Conservation (phyloP, 2,329 filamentous ascomycete genomes). For the Trichoderma sp. region DNA sequence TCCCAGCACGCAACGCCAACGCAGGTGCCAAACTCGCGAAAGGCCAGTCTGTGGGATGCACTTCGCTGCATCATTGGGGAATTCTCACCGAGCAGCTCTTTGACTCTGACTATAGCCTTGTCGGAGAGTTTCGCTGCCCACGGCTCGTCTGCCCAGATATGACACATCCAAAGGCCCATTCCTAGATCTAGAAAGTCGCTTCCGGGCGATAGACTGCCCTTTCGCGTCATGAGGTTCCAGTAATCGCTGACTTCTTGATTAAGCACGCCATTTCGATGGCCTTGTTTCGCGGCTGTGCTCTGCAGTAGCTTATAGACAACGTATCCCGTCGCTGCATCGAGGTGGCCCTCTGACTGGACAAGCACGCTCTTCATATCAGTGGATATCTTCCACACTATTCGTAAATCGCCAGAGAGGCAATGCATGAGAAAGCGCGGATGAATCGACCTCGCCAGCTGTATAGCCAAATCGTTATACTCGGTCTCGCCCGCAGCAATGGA, state of each 20-base stretch:
- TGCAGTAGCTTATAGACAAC: slow-evolving; percentile 53
- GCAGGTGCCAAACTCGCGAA: slow-evolving; percentile 57
- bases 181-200: slow-evolving; percentile 58
- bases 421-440: slow-evolving; percentile 53
- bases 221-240: slow-evolving; percentile 46
- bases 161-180: slow-evolving; percentile 60
- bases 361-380: slow-evolving; percentile 50
- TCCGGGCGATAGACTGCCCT: slow-evolving; percentile 46
- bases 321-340: slow-evolving; percentile 58
- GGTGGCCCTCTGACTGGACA: slow-evolving; percentile 54
- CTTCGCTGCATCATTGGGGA: slow-evolving; percentile 31
- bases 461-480: slow-evolving; percentile 52
- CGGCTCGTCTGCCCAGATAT: slow-evolving; percentile 51
- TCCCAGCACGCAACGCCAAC: slow-evolving; percentile 49
- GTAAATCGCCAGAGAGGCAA: slow-evolving; percentile 26
- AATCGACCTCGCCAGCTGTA: slow-evolving; percentile 54
- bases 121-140: slow-evolving; percentile 48
- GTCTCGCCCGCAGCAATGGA: slow-evolving; percentile 49
- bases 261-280: slow-evolving; percentile 34
- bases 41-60: slow-evolving; percentile 45
- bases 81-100: slow-evolving; percentile 29
- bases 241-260: slow-evolving; percentile 56
- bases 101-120: slow-evolving; percentile 35
- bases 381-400: slow-evolving; percentile 60
- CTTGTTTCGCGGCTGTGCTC: slow-evolving; percentile 39